phyloP scores from a whole-genome alignment of 306 rosid species.

The Castanospermum australe region DNA sequence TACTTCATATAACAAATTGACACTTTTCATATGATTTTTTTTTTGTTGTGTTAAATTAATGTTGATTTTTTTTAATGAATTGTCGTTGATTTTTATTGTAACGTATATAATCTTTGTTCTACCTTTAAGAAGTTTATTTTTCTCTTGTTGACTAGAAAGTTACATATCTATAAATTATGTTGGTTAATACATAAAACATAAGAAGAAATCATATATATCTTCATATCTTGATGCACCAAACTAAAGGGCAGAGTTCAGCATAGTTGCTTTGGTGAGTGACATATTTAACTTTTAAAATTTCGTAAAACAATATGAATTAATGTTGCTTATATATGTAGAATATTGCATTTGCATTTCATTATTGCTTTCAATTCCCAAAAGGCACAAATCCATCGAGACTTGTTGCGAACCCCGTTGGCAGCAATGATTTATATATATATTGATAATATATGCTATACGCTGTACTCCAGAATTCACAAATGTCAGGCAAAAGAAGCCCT shows the following conservation, averaged over 20 bases:
- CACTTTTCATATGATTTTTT: background rate
- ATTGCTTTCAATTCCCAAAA: background rate
- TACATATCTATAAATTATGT: too few species aligned
- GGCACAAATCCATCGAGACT: background rate
- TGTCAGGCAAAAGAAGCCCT: constrained; percentile 19
- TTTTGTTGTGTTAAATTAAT: too few species aligned
- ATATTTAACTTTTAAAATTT: background rate
- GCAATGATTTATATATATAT: background rate
- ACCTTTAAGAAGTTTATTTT: too few species aligned
- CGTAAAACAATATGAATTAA: background rate
- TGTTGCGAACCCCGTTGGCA: background rate
- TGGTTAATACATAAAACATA: background rate
- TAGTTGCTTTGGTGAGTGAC: background rate
- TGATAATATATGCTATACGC: background rate
- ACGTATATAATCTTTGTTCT: too few species aligned
- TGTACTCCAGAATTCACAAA: constrained; percentile 25
- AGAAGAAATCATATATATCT: background rate
- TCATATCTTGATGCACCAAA: background rate
- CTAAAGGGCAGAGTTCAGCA: background rate
- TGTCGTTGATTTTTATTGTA: too few species aligned
- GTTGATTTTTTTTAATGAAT: too few species aligned
- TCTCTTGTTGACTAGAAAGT: too few species aligned
- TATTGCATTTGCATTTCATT: constrained; percentile 10
- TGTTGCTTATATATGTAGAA: background rate
- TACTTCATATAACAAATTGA: background rate